Evolutionary conservation across 2,329 filamentous ascomycete genomes (phyloP).

Genomic region (Nemania bipapillata): DNA sequence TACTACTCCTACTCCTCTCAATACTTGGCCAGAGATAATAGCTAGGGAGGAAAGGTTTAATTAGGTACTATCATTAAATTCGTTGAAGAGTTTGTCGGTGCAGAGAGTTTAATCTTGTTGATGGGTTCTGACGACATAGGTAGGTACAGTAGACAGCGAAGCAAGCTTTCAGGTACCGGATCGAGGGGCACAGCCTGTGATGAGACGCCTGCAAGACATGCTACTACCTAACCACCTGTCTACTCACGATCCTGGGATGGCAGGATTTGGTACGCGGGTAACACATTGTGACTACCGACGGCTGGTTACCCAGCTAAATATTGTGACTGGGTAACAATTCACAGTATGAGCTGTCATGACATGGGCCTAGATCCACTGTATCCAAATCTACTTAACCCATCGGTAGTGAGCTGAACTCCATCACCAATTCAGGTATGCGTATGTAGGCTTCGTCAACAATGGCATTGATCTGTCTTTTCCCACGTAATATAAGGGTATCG

Average conservation of each 20-base stretch:
- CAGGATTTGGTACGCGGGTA: constrained; percentile 22
- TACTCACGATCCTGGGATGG: background rate
- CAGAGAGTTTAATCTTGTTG: background rate
- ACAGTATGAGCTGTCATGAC: constrained; percentile 1
- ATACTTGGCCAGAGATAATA: too few species aligned
- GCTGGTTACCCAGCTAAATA: background rate
- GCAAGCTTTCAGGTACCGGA: constrained; percentile 39
- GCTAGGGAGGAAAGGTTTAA: too few species aligned
- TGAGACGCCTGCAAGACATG: constrained; percentile 13
- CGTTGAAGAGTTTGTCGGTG: background rate
- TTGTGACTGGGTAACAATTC: constrained; percentile 16
- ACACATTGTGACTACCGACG: constrained; percentile 29
- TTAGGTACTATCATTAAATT: background rate
- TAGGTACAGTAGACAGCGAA: background rate
- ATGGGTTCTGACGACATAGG: background rate
- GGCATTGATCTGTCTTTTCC: constrained; percentile 21
- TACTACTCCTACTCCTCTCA: background rate
- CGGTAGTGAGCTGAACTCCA: constrained; percentile 6
- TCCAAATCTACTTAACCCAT: background rate
- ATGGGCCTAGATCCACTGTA: constrained; percentile 8
- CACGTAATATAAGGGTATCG: constrained; percentile 6
- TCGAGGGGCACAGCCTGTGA: constrained; percentile 24
- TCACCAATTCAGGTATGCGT: background rate
- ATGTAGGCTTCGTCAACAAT: constrained; percentile 13
- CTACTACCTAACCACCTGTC: constrained; percentile 1